These are phyloP conservation scores for Sclerotiophoma versabilis DNA, from an alignment of 2,329 filamentous ascomycete species.

Conservation along the genomic window DNA sequence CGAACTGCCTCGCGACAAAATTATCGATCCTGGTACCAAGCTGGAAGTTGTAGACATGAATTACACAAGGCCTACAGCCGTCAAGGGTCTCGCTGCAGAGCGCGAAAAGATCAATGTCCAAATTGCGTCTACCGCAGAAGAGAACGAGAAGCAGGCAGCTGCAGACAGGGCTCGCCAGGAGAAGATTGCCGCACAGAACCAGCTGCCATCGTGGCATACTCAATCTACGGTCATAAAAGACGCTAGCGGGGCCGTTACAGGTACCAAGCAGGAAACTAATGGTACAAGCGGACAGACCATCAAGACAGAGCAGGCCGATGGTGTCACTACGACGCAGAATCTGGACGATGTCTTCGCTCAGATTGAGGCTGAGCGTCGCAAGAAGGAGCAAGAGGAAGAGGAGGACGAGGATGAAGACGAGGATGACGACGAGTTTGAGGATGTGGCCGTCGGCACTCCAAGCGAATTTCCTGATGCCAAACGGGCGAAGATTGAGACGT, in stretches of 20 bases:
- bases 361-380: slow-evolving; percentile 65
- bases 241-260: slow-evolving; percentile 46
- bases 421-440: slow-evolving; percentile 55
- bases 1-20: slow-evolving; percentile 71
- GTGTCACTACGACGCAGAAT: slow-evolving; percentile 60
- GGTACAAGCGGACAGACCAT: slow-evolving; percentile 44
- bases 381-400: slow-evolving; percentile 49
- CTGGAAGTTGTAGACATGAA: slow-evolving; percentile 65
- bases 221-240: slow-evolving; percentile 67
- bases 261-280: slow-evolving; percentile 50
- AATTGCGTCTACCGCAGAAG: slow-evolving; percentile 71
- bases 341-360: slow-evolving; percentile 73
- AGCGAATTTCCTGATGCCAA: slow-evolving; percentile 58
- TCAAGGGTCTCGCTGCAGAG: slow-evolving; percentile 71
- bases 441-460: slow-evolving; percentile 43
- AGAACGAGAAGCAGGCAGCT: slow-evolving; percentile 70
- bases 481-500: slow-evolving; percentile 66
- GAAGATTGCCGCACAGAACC: slow-evolving; percentile 71
- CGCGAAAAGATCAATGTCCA: slow-evolving; percentile 74
- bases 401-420: slow-evolving; percentile 54
- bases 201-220: slow-evolving; percentile 74
- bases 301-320: slow-evolving; percentile 56
- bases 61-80: slow-evolving; percentile 67
- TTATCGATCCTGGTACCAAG: slow-evolving; percentile 67
- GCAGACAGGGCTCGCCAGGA: slow-evolving; percentile 71